These are phyloP conservation scores for Waltiozyma sp. DNA, from an alignment of 1,139 yeast species.

Conservation along the genomic window DNA sequence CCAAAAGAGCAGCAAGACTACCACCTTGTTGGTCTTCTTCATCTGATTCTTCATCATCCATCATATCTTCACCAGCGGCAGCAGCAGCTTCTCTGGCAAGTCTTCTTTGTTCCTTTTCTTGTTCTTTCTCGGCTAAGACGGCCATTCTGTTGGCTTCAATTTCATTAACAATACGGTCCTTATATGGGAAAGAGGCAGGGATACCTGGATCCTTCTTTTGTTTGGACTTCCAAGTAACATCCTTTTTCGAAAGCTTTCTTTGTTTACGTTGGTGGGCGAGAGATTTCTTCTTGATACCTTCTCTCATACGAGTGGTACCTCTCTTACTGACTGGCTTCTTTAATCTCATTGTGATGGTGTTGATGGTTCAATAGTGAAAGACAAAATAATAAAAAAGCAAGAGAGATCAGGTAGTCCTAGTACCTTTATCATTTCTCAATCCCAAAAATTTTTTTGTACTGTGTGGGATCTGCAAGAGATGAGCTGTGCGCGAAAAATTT, in stretches of 20 bases:
- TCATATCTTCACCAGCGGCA: slow-evolving; percentile 30
- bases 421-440: neutral
- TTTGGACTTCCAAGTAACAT: slow-evolving; percentile 86
- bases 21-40: slow-evolving; percentile 26
- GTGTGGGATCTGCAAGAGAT: no score
- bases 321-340: slow-evolving; percentile 75
- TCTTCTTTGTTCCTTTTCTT: slow-evolving; percentile 30
- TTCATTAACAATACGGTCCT: slow-evolving; percentile 69
- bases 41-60: slow-evolving; percentile 36
- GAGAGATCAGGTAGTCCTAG: neutral
- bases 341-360: no score
- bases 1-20: slow-evolving; percentile 78
- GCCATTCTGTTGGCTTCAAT: slow-evolving; percentile 62
- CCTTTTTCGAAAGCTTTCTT: slow-evolving; percentile 72
- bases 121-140: slow-evolving; percentile 51
- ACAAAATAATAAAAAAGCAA: no score
- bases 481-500: no score
- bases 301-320: slow-evolving; percentile 83
- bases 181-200: slow-evolving; percentile 90
- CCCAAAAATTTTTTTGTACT: neutral
- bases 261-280: slow-evolving; percentile 86
- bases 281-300: slow-evolving; percentile 93
- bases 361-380: no score
- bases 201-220: slow-evolving; percentile 83
- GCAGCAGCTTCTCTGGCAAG: slow-evolving; percentile 35